Conservation (phyloP, 2,329 filamentous ascomycete genomes). For the Microcera coccophila region DNA sequence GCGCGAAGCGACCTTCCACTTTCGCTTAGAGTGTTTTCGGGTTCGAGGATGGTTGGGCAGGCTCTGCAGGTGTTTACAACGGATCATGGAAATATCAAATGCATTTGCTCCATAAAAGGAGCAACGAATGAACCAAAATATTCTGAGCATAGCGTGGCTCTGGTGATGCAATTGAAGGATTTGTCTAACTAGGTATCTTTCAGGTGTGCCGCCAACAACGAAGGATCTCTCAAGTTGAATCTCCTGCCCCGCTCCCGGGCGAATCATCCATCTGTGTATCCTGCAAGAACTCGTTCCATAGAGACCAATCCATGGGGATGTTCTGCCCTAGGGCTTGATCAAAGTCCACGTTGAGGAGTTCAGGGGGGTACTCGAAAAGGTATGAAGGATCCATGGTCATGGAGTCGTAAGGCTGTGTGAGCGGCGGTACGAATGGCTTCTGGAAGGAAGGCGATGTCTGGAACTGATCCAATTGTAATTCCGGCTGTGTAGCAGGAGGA, state of each 20-base stretch:
- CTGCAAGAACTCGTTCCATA: slow-evolving; percentile 44
- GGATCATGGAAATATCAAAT: slow-evolving; percentile 58
- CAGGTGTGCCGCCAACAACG: slow-evolving; percentile 5
- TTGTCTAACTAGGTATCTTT: slow-evolving; percentile 23
- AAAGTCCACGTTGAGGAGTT: slow-evolving; percentile 24
- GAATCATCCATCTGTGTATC: slow-evolving; percentile 37
- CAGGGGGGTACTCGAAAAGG: slow-evolving; percentile 27
- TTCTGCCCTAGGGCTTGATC: slow-evolving; percentile 18
- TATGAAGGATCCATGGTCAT: slow-evolving; percentile 29
- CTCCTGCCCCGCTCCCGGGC: slow-evolving; percentile 21
- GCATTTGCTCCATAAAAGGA: slow-evolving; percentile 52
- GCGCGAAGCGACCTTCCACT: slow-evolving; percentile 88
- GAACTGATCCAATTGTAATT: not conserved
- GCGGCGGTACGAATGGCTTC: not conserved
- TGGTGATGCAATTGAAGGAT: slow-evolving; percentile 29
- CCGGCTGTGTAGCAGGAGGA: slow-evolving; percentile 7
- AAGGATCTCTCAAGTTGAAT: slow-evolving; percentile 15
- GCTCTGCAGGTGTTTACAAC: slow-evolving; percentile 59
- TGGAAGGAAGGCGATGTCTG: not conserved
- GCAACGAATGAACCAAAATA: slow-evolving; percentile 45
- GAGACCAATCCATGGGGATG: slow-evolving; percentile 29
- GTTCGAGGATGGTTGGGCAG: slow-evolving; percentile 50
- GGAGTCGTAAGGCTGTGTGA: slow-evolving; percentile 23
- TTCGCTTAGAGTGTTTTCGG: slow-evolving; percentile 78
- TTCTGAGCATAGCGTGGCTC: slow-evolving; percentile 24